Percentiles rank a stretch among this genome's conserved stretches.
Conservation (phyloP, 2,329 filamentous ascomycete species). For the Elsinoe necatrix region DNA sequence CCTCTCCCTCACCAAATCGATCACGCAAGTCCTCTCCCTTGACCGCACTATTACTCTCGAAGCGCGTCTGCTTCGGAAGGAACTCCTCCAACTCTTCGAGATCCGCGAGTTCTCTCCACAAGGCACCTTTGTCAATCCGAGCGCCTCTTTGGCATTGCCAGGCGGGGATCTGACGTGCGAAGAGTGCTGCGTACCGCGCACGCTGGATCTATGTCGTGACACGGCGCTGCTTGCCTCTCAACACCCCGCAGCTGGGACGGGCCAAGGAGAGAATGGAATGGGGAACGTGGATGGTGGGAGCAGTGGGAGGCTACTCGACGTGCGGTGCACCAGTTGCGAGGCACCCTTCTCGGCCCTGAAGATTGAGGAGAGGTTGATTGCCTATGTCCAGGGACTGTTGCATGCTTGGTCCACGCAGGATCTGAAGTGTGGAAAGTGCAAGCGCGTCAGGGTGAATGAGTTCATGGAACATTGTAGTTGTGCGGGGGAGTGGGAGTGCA, state of each 20-base stretch:
- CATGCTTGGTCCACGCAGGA: conserved; percentile 85
- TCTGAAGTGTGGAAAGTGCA: conserved; percentile 69
- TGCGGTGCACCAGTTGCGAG: conserved; percentile 62
- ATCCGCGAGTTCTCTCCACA: conserved; percentile 87
- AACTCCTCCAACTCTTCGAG: conserved; percentile 82
- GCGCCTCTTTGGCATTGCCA: conserved; percentile 58
- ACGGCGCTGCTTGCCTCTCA: conserved; percentile 58
- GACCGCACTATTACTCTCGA: conserved; percentile 88
- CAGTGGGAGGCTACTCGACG: conserved; percentile 18
- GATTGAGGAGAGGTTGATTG: conserved; percentile 76
- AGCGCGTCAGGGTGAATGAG: conserved; percentile 66
- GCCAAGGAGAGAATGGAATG: conserved; percentile 19
- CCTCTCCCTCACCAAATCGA: conserved; percentile 80
- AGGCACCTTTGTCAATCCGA: conserved; percentile 81
- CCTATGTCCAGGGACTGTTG: conserved; percentile 63
- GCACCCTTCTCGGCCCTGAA: conserved; percentile 66
- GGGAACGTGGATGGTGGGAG: background rate
- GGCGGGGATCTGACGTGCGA: conserved; percentile 68
- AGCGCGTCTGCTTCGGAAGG: conserved; percentile 77
- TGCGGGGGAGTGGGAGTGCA: conserved; percentile 74
- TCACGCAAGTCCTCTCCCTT: conserved; percentile 86
- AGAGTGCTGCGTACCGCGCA: conserved; percentile 79
- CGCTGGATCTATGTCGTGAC: conserved; percentile 88
- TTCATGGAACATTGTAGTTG: conserved; percentile 97
- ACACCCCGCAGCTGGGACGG: conserved; percentile 17